These are phyloP conservation scores for Leccinum pachyderme DNA, from an alignment of 1,284 basidiomycete species.

Conservation along the genomic window DNA sequence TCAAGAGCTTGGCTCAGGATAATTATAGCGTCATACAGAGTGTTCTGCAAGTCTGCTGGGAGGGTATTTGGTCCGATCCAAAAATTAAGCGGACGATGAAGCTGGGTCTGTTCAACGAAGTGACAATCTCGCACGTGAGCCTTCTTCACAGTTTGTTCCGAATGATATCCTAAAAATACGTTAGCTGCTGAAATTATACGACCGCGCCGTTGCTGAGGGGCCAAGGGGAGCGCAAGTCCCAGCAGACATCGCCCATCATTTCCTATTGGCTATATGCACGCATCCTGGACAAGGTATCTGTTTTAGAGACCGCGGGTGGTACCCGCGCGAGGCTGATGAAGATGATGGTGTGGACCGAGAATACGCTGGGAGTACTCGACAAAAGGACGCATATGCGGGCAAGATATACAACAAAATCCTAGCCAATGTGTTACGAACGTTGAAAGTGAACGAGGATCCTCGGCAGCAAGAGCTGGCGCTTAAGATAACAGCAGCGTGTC, in stretches of 20 bases:
- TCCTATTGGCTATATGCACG: slow-evolving; percentile 84
- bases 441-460: slow-evolving; percentile 82
- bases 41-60: slow-evolving; percentile 56
- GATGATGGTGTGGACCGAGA: slow-evolving; percentile 20
- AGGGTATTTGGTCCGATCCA: slow-evolving; percentile 66
- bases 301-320: slow-evolving; percentile 91
- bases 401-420: slow-evolving; percentile 86
- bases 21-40: slow-evolving; percentile 52
- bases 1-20: slow-evolving; percentile 67
- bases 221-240: slow-evolving; percentile 55
- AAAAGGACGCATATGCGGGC: slow-evolving; percentile 34
- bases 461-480: slow-evolving; percentile 84
- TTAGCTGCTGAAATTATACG: slow-evolving; percentile 70
- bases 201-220: slow-evolving; percentile 52
- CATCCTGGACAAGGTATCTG: slow-evolving; percentile 84
- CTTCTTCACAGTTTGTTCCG: not conserved
- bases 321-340: slow-evolving; percentile 59
- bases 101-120: slow-evolving; percentile 64
- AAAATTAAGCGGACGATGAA: slow-evolving; percentile 70
- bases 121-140: slow-evolving; percentile 58
- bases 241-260: slow-evolving; percentile 84
- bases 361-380: slow-evolving; percentile 23
- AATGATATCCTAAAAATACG: not conserved
- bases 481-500: slow-evolving; percentile 77
- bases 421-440: slow-evolving; percentile 66